phyloP scores from a whole-genome alignment of 306 rosid species.

The Sechiopsis laciniata region DNA sequence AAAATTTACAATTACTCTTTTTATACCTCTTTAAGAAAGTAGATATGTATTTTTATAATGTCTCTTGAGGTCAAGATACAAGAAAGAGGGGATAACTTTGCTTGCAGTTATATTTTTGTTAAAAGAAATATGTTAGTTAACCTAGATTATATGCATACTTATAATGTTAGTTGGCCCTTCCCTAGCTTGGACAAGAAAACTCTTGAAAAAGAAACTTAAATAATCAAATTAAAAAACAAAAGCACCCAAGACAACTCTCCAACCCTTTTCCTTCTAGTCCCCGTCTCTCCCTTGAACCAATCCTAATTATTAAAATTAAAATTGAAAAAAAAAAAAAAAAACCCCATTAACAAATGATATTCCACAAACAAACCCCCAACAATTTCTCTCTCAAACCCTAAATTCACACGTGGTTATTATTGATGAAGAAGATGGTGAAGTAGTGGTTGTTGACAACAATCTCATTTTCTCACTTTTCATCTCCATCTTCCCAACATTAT shows the following conservation, averaged over 20 bases:
- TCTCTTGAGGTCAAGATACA: no score
- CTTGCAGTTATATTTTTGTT: no score
- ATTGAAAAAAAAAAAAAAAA: background rate
- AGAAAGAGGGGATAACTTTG: no score
- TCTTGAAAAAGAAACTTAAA: background rate
- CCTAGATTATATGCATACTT: no score
- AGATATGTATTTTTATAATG: no score
- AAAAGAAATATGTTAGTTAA: no score
- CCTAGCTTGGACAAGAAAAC: background rate
- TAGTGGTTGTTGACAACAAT: slow-evolving; percentile 22
- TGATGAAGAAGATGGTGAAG: slow-evolving; percentile 52
- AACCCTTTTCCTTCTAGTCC: background rate
- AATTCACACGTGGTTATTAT: slow-evolving; percentile 46
- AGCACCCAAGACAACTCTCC: slow-evolving; percentile 2
- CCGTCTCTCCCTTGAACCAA: slow-evolving; percentile 1
- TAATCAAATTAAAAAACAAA: slow-evolving; percentile 5
- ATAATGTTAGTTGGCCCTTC: background rate
- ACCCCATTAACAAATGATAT: background rate
- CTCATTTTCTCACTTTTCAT: slow-evolving; percentile 15
- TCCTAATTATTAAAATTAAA: background rate
- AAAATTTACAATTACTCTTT: no score
- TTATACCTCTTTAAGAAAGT: no score
- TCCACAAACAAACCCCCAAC: slow-evolving; percentile 20
- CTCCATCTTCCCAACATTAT: slow-evolving; percentile 25
- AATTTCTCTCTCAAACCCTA: slow-evolving; percentile 20